Percentiles rank a stretch among this genome's conserved stretches.
Conservation (phyloP, 768 basidiomycete species). For the Podaxis carcinomalis region DNA sequence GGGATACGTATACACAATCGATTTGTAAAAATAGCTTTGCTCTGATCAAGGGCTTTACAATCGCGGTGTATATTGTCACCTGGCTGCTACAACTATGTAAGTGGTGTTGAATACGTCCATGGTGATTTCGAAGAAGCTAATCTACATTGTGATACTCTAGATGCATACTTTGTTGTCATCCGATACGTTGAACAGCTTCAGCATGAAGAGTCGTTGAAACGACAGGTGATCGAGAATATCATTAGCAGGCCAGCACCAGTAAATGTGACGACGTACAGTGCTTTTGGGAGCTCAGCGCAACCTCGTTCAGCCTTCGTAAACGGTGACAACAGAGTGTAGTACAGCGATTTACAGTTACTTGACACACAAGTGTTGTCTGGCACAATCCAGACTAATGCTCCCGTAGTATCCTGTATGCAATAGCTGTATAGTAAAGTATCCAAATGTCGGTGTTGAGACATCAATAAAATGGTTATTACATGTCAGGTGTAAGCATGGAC, state of each 20-base stretch:
- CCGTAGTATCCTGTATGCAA: too few species aligned
- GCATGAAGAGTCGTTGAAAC: constrained; percentile 33
- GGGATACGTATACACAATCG: constrained; percentile 22
- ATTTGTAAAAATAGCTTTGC: constrained; percentile 39
- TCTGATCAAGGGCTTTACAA: constrained; percentile 36
- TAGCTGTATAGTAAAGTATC: too few species aligned
- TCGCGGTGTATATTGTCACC: constrained; percentile 42
- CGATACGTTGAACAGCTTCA: constrained; percentile 50
- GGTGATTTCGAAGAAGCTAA: background rate
- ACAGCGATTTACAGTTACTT: too few species aligned
- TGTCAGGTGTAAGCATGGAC: too few species aligned
- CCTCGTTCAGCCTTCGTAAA: constrained; percentile 6
- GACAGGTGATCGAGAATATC: constrained; percentile 19
- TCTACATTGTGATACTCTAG: constrained; percentile 24
- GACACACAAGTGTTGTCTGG: too few species aligned
- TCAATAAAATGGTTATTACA: too few species aligned
- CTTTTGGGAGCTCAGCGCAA: background rate
- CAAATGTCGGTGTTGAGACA: too few species aligned
- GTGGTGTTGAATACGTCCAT: constrained; percentile 21
- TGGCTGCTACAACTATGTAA: constrained; percentile 55
- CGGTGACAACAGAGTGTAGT: background rate
- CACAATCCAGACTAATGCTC: too few species aligned
- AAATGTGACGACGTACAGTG: constrained; percentile 10
- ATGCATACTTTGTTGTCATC: constrained; percentile 47
- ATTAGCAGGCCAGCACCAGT: constrained; percentile 22